Evolutionary conservation across 148 eudicot genomes (phyloP).

Genomic region (Pouteria glomerata): DNA sequence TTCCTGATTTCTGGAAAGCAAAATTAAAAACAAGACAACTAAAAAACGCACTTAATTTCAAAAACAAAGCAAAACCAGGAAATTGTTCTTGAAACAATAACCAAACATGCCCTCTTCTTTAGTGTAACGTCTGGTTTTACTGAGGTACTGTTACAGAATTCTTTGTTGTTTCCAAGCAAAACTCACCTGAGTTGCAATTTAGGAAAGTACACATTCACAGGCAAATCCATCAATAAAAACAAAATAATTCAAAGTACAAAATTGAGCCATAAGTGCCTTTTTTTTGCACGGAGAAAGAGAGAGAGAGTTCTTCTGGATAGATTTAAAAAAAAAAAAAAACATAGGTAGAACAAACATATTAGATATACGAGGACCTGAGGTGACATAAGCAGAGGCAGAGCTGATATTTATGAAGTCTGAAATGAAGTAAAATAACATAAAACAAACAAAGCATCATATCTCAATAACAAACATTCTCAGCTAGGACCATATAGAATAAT

Average conservation of each 20-base stretch:
- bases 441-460: background rate
- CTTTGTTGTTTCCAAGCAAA: conserved; percentile 26
- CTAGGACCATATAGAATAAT: no score
- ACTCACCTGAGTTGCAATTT: conserved; percentile 51
- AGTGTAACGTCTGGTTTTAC: conserved; percentile 1
- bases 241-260: conserved; percentile 36
- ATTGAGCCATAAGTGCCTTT: conserved; percentile 29
- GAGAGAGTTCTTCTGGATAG: no score
- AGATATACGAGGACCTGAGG: background rate
- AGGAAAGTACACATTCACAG: conserved; percentile 67
- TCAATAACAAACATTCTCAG: background rate
- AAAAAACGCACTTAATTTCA: no score
- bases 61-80: no score
- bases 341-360: background rate
- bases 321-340: conserved; percentile 2
- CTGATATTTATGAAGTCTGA: background rate
- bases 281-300: conserved; percentile 12
- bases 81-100: no score
- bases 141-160: conserved; percentile 7
- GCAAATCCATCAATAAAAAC: conserved; percentile 33
- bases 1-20: no score
- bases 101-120: background rate
- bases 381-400: background rate
- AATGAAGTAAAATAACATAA: background rate
- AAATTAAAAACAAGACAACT: no score